Percentiles rank a stretch among this genome's conserved stretches.
Conservation (phyloP, 495 filamentous ascomycete genomes). For the Stereocaulon alpinum region DNA sequence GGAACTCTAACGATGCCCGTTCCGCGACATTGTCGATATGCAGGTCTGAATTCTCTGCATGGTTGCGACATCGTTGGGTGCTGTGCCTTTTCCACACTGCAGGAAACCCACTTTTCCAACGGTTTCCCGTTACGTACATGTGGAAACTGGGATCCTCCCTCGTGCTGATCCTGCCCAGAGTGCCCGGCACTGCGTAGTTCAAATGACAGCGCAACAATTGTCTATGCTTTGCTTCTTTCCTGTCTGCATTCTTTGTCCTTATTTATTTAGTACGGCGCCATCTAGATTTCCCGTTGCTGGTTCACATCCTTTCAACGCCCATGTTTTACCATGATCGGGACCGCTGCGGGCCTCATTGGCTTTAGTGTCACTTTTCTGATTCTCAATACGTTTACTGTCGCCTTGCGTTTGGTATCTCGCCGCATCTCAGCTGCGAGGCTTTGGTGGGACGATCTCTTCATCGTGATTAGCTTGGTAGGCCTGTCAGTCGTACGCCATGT, state of each 20-base stretch:
- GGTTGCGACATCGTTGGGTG: not conserved
- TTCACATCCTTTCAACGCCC: not conserved
- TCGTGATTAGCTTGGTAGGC: conserved; percentile 4
- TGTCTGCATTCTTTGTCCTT: not conserved
- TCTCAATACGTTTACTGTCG: not conserved
- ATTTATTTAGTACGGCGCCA: not conserved
- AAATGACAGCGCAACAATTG: not conserved
- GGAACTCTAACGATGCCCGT: not conserved
- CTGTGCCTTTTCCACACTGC: too few species aligned
- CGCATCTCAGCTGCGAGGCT: conserved; percentile 1
- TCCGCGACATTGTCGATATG: not conserved
- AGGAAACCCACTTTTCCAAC: too few species aligned
- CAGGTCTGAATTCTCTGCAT: not conserved
- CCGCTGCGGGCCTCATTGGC: not conserved
- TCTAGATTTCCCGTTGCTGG: not conserved
- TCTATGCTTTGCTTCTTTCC: not conserved
- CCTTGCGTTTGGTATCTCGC: conserved; percentile 7
- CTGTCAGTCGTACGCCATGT: not conserved
- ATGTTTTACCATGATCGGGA: not conserved
- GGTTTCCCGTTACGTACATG: too few species aligned
- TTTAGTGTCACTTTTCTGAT: not conserved
- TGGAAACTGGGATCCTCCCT: not conserved
- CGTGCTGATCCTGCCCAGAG: not conserved
- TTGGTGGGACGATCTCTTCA: conserved; percentile 9
- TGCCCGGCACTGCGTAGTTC: not conserved